These are phyloP conservation scores for Cyamopsis tetragonoloba DNA, from an alignment of 306 rosid species.

Conservation along the genomic window DNA sequence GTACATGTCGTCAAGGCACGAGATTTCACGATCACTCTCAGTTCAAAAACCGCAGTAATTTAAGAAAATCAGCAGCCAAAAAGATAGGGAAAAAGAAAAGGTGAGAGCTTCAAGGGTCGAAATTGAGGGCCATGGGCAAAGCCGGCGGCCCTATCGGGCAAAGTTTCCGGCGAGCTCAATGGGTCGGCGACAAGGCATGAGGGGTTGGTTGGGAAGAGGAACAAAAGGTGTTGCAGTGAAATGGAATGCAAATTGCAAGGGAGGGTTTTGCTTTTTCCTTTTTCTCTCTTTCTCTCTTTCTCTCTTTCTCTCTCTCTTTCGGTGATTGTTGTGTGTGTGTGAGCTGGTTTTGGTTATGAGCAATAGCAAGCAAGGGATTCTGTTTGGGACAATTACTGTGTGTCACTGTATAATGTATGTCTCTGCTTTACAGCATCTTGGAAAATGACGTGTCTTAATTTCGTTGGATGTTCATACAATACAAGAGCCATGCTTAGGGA, in stretches of 20 bases:
- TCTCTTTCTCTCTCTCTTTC: not conserved
- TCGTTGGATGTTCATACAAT: constrained; percentile 23
- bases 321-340: not conserved
- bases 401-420: not conserved
- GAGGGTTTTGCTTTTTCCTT: not conserved
- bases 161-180: constrained; percentile 33
- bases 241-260: constrained; percentile 8
- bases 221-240: constrained; percentile 8
- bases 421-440: constrained; percentile 31
- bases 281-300: not conserved
- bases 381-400: constrained; percentile 11
- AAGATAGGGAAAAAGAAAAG: not conserved
- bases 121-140: constrained; percentile 20
- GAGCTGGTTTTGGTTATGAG: constrained; percentile 35
- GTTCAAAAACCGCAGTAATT: constrained; percentile 9
- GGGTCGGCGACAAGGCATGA: constrained; percentile 32
- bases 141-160: constrained; percentile 8
- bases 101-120: constrained; percentile 24
- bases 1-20: constrained; percentile 44
- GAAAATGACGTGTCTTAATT: constrained; percentile 32
- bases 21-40: not conserved
- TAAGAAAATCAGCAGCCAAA: not conserved
- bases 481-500: no score
- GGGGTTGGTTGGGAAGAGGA: constrained; percentile 22
- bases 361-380: constrained; percentile 8